Evolutionary conservation across 495 filamentous ascomycete species (phyloP).

Genomic region (Penicillium cataractarum): DNA sequence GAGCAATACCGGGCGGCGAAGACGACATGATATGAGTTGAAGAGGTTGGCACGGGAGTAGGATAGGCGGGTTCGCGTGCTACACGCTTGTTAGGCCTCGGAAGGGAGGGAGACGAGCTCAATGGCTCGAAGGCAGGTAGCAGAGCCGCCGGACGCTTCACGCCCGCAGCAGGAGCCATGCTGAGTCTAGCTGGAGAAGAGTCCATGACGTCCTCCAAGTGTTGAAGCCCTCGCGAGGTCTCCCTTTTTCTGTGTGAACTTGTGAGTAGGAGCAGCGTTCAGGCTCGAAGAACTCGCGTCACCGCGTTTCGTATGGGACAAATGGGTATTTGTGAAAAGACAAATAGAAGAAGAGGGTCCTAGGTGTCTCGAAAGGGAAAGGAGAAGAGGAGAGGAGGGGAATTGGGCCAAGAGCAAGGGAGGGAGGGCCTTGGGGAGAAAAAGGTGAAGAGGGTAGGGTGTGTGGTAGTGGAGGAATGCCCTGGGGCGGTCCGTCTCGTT

Average conservation of each 20-base stretch:
- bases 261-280: conserved; percentile 20
- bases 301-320: conserved; percentile 18
- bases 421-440: conserved; percentile 37
- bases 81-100: conserved; percentile 74
- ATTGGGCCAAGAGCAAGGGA: conserved; percentile 12
- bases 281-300: conserved; percentile 34
- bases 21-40: conserved; percentile 91
- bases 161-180: conserved; percentile 55
- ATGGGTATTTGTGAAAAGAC: conserved; percentile 11
- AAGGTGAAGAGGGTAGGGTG: conserved; percentile 36
- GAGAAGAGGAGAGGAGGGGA: conserved; percentile 25
- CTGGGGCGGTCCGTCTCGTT: conserved; percentile 44
- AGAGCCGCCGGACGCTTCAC: conserved; percentile 80
- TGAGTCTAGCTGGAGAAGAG: conserved; percentile 47
- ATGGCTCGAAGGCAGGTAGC: conserved; percentile 90
- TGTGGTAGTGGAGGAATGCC: conserved; percentile 48
- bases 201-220: conserved; percentile 38
- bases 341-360: conserved; percentile 12
- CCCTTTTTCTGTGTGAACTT: conserved; percentile 10
- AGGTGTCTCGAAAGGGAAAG: conserved; percentile 15
- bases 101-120: conserved; percentile 83
- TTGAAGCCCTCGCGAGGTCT: conserved; percentile 21
- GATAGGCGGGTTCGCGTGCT: conserved; percentile 66
- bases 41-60: conserved; percentile 90
- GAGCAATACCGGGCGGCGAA: conserved; percentile 68